A percentile compares a stretch with the other conserved stretches of the same genome.
phyloP scores from a whole-genome alignment of 2,329 filamentous ascomycete species.

The Fusarium xylarioides region DNA sequence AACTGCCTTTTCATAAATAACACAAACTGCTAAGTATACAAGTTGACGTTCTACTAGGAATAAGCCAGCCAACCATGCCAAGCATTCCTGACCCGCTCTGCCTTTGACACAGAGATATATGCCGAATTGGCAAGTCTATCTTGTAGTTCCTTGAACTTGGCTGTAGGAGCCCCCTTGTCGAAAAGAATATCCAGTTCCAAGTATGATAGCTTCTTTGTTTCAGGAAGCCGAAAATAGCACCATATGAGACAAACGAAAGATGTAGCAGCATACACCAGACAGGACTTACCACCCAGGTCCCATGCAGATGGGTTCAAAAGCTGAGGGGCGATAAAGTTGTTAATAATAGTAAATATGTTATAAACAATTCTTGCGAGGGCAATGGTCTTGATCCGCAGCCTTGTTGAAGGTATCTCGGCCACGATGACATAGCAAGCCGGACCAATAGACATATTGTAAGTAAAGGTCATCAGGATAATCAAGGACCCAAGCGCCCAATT shows the following conservation, averaged over 20 bases:
- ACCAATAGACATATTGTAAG: conserved; percentile 41
- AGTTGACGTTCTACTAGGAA: neutral
- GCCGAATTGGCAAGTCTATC: conserved; percentile 10
- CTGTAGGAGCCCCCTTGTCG: conserved; percentile 30
- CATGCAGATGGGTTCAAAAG: conserved; percentile 33
- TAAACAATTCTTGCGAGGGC: conserved; percentile 46
- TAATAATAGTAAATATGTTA: conserved; percentile 22
- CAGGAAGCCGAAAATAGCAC: conserved; percentile 37
- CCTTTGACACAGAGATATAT: conserved; percentile 1
- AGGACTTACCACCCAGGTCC: conserved; percentile 33
- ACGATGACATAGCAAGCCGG: conserved; percentile 47
- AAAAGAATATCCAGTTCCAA: conserved; percentile 40
- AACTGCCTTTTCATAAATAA: fast-evolving
- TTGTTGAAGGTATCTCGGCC: conserved; percentile 49
- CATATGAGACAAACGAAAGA: conserved; percentile 24
- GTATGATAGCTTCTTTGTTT: conserved; percentile 34
- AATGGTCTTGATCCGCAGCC: conserved; percentile 50
- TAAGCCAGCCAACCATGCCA: conserved; percentile 31
- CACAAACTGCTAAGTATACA: neutral
- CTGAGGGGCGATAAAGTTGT: conserved; percentile 27
- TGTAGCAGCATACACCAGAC: conserved; percentile 20
- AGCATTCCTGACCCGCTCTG: conserved; percentile 20
- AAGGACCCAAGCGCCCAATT: conserved; percentile 49
- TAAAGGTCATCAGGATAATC: conserved; percentile 50
- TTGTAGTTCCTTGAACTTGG: conserved; percentile 42